Evolutionary conservation across 148 eudicot species (phyloP).

Genomic region (Rhododendron molle): DNA sequence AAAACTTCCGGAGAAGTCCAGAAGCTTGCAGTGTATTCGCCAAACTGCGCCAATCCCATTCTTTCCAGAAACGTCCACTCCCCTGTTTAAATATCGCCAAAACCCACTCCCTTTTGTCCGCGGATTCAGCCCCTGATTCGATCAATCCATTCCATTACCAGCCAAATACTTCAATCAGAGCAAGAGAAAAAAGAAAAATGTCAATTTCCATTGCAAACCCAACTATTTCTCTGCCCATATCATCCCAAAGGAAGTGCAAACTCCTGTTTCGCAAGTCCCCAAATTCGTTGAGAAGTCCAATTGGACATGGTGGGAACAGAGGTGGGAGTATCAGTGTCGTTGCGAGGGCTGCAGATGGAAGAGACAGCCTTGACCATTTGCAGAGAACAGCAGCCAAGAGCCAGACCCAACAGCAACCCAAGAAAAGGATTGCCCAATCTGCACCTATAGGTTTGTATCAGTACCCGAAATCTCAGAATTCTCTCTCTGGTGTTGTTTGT

Average conservation of each 20-base stretch:
- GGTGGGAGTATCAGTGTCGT: slow-evolving; percentile 6
- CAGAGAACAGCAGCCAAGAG: slow-evolving; percentile 29
- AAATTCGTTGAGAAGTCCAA: neutral
- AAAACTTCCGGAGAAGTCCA: slow-evolving; percentile 19
- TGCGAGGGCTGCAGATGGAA: slow-evolving; percentile 35
- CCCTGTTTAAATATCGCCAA: slow-evolving; percentile 1
- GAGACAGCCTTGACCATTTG: slow-evolving; percentile 43
- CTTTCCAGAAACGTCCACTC: slow-evolving; percentile 21
- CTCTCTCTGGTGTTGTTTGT: too few relatives aligned
- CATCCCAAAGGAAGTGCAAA: slow-evolving; percentile 14
- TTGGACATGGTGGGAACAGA: neutral
- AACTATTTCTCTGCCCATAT: slow-evolving; percentile 24
- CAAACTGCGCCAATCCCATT: too few relatives aligned
- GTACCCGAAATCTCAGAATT: too few relatives aligned
- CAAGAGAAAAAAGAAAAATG: slow-evolving; percentile 10
- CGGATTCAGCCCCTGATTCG: too few relatives aligned
- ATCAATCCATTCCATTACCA: neutral
- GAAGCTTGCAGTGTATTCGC: too few relatives aligned
- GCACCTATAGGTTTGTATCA: slow-evolving; percentile 54
- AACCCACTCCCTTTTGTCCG: too few relatives aligned
- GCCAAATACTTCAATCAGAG: neutral
- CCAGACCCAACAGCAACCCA: slow-evolving; percentile 23
- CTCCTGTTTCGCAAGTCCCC: slow-evolving; percentile 11
- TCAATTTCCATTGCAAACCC: slow-evolving; percentile 26
- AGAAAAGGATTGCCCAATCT: slow-evolving; percentile 24